Conservation (phyloP, 1,284 basidiomycete genomes). For the Sanghuangporus sanghuang region DNA sequence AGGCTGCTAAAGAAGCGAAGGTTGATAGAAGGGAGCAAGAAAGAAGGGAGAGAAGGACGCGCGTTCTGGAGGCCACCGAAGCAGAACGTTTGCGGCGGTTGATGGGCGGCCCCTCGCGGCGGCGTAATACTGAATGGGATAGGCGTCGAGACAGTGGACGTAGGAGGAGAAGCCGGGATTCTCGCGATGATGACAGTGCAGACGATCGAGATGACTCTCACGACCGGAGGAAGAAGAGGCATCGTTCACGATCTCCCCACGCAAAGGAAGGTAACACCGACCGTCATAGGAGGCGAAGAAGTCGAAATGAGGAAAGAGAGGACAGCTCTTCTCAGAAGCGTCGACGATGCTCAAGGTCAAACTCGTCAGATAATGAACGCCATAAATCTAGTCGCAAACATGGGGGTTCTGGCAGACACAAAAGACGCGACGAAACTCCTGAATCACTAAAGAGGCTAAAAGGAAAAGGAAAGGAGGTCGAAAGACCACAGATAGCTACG, state of each 20-base stretch:
- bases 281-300: slow-evolving; percentile 7
- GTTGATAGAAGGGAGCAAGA: slow-evolving; percentile 58
- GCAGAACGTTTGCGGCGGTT: slow-evolving; percentile 52
- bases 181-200: slow-evolving; percentile 34
- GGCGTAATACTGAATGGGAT: slow-evolving; percentile 28
- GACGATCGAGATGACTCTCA: slow-evolving; percentile 34
- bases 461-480: slow-evolving; percentile 10
- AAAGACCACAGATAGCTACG: not conserved
- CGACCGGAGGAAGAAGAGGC: slow-evolving; percentile 24
- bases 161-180: slow-evolving; percentile 29
- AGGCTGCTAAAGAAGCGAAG: slow-evolving; percentile 69
- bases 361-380: slow-evolving; percentile 1
- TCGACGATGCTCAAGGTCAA: slow-evolving; percentile 8
- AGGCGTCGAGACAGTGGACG: slow-evolving; percentile 28
- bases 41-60: slow-evolving; percentile 48
- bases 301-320: slow-evolving; percentile 3
- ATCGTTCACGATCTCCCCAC: slow-evolving; percentile 16
- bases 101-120: slow-evolving; percentile 28
- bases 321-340: slow-evolving; percentile 2
- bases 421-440: slow-evolving; percentile 1
- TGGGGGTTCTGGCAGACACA: not conserved
- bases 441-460: not conserved
- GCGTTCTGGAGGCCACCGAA: slow-evolving; percentile 66
- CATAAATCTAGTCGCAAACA: not conserved
- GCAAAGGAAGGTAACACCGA: slow-evolving; percentile 16